A percentile compares a stretch with the other conserved stretches of the same genome.
Conservation (phyloP, 1,284 basidiomycete genomes). For the Ganoderma resinaceum region DNA sequence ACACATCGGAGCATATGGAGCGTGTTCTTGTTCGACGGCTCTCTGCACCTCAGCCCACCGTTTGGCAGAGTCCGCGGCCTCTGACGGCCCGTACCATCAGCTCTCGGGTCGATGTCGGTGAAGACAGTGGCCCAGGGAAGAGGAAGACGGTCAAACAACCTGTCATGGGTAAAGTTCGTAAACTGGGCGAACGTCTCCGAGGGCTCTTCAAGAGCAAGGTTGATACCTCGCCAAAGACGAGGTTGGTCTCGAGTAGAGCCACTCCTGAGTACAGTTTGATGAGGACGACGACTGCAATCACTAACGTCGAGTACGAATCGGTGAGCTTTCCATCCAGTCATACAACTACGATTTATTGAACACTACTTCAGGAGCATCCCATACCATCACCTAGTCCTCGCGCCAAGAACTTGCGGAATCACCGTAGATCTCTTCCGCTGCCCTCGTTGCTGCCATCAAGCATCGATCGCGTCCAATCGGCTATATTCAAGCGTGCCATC, state of each 20-base stretch:
- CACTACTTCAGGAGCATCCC: conserved; percentile 35
- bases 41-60: conserved; percentile 23
- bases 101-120: conserved; percentile 32
- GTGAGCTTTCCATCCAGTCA: conserved; percentile 28
- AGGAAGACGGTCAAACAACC: conserved; percentile 19
- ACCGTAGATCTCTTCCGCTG: conserved; percentile 31
- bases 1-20: conserved; percentile 8
- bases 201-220: conserved; percentile 35
- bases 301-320: conserved; percentile 38
- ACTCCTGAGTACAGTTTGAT: conserved; percentile 30
- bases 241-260: background rate
- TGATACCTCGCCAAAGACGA: conserved; percentile 10
- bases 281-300: conserved; percentile 37
- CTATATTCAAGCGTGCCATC: background rate
- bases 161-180: conserved; percentile 22
- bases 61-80: conserved; percentile 13
- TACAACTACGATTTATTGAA: background rate
- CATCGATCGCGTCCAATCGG: conserved; percentile 7
- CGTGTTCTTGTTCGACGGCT: conserved; percentile 18
- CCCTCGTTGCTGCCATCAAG: conserved; percentile 26
- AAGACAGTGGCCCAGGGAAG: background rate
- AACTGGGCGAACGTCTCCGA: conserved; percentile 39
- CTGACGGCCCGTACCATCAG: conserved; percentile 21
- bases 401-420: conserved; percentile 25
- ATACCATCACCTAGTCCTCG: conserved; percentile 33